These are phyloP conservation scores for Dacryopinax primogenitus DNA, from an alignment of 768 basidiomycete species.

Conservation along the genomic window DNA sequence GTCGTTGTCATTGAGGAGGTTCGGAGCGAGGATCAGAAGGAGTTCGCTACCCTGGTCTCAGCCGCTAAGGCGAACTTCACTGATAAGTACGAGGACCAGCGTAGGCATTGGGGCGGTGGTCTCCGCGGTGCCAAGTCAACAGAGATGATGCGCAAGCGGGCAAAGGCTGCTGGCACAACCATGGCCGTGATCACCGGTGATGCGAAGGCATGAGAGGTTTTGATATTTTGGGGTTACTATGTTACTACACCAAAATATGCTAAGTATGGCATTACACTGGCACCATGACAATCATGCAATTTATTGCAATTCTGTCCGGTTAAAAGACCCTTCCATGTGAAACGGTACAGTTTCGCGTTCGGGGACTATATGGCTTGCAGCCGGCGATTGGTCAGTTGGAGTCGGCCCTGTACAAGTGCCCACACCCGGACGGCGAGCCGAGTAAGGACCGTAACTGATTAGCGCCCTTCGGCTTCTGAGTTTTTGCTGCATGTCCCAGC, in stretches of 20 bases:
- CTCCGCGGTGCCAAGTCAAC: constrained; percentile 88
- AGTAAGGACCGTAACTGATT: no score
- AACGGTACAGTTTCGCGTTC: neutral
- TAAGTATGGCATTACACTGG: neutral
- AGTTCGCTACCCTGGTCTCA: constrained; percentile 80
- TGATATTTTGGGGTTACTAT: neutral
- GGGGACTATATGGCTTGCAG: no score
- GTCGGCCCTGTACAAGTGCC: no score
- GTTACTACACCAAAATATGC: constrained; percentile 1
- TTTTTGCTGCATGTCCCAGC: no score
- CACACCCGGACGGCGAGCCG: no score
- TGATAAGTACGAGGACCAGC: constrained; percentile 86
- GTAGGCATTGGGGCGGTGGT: constrained; percentile 92
- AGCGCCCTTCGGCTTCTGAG: no score
- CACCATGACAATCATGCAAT: neutral
- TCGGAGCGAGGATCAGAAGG: constrained; percentile 83
- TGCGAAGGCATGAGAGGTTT: neutral
- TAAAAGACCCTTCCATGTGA: neutral
- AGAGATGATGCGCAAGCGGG: constrained; percentile 85
- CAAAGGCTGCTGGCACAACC: constrained; percentile 73
- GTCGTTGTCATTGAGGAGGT: constrained; percentile 88
- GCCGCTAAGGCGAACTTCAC: constrained; percentile 96
- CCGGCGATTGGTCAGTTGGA: no score
- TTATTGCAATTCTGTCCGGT: neutral
- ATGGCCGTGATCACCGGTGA: constrained; percentile 33